Percentiles rank a stretch among this genome's conserved stretches.
These are phyloP conservation scores for Cryptosporidium sp. DNA, from an alignment of 169 alveolate species.

Conservation along the genomic window DNA sequence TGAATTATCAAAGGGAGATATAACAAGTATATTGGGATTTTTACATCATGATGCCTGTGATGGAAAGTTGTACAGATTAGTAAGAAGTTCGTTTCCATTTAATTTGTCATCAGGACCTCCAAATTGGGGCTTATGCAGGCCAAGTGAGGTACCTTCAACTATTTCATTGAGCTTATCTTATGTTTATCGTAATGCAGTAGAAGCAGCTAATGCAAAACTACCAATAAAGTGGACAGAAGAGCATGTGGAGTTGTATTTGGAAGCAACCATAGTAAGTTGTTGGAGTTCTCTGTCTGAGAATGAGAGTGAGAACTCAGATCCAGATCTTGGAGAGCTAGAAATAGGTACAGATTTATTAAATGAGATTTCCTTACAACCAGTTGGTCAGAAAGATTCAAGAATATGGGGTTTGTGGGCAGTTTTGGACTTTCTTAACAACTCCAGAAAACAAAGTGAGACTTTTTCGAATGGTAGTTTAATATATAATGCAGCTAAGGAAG, in stretches of 20 bases:
- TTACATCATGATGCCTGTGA: conserved; percentile 73
- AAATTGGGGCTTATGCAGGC: conserved; percentile 71
- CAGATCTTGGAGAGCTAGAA: conserved; percentile 43
- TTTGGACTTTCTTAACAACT: conserved; percentile 53
- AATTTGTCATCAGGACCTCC: conserved; percentile 76
- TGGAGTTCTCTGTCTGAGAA: conserved; percentile 72
- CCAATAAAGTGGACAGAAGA: conserved; percentile 71
- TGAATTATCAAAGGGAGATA: conserved; percentile 72
- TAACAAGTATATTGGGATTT: conserved; percentile 56
- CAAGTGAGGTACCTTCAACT: conserved; percentile 65
- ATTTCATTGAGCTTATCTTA: conserved; percentile 65
- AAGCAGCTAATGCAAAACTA: conserved; percentile 47
- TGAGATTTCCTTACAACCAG: conserved; percentile 56
- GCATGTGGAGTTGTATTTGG: conserved; percentile 69
- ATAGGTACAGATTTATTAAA: conserved; percentile 68
- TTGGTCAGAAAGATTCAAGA: conserved; percentile 70
- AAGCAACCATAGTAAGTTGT: conserved; percentile 72
- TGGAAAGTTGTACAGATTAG: conserved; percentile 71
- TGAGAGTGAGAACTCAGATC: conserved; percentile 23
- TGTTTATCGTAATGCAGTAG: conserved; percentile 72
- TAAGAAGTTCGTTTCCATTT: conserved; percentile 73
- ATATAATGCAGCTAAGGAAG: conserved; percentile 67
- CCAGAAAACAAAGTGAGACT: conserved; percentile 47
- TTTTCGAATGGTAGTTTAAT: conserved; percentile 6
- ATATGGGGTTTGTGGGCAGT: conserved; percentile 76